Percentiles rank a stretch among this genome's conserved stretches.
phyloP scores from a whole-genome alignment of 345 rosid species.

The Excoecaria cochinchinensis region DNA sequence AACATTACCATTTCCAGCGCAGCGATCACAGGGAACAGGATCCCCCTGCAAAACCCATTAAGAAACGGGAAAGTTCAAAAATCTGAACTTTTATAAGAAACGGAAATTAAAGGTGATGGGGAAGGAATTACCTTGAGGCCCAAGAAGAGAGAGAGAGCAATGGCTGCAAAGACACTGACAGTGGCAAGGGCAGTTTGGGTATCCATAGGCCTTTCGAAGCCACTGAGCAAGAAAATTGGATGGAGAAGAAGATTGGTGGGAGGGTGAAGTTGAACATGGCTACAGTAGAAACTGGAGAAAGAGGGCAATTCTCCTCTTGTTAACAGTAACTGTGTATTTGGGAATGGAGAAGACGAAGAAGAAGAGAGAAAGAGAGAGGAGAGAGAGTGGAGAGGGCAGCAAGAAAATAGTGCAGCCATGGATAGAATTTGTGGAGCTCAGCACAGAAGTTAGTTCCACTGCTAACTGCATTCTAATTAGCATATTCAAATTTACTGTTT shows the following conservation, averaged over 20 bases:
- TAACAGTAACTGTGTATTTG: conserved; percentile 12
- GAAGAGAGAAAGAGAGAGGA: conserved; percentile 19
- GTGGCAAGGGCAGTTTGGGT: conserved; percentile 74
- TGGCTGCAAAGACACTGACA: conserved; percentile 75
- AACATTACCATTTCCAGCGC: conserved; percentile 78
- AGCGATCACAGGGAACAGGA: conserved; percentile 86
- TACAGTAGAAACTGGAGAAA: conserved; percentile 23
- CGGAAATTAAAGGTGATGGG: neutral
- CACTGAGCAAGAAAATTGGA: conserved; percentile 50
- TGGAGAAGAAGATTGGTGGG: conserved; percentile 38
- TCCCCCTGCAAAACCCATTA: conserved; percentile 64
- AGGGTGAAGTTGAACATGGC: conserved; percentile 23
- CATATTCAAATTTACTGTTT: no score
- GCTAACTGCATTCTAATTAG: neutral
- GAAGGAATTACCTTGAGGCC: conserved; percentile 62
- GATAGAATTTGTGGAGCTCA: conserved; percentile 46
- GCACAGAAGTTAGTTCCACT: neutral
- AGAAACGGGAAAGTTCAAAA: neutral
- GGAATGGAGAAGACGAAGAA: conserved; percentile 31
- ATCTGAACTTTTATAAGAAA: neutral
- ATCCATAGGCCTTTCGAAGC: conserved; percentile 58
- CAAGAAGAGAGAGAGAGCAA: conserved; percentile 72
- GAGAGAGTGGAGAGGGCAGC: conserved; percentile 10
- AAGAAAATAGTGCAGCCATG: conserved; percentile 51
- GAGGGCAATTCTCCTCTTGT: conserved; percentile 26